These are phyloP conservation scores for Lecanoromycetidae sp. DNA, from an alignment of 2,329 filamentous ascomycete species.

Conservation along the genomic window DNA sequence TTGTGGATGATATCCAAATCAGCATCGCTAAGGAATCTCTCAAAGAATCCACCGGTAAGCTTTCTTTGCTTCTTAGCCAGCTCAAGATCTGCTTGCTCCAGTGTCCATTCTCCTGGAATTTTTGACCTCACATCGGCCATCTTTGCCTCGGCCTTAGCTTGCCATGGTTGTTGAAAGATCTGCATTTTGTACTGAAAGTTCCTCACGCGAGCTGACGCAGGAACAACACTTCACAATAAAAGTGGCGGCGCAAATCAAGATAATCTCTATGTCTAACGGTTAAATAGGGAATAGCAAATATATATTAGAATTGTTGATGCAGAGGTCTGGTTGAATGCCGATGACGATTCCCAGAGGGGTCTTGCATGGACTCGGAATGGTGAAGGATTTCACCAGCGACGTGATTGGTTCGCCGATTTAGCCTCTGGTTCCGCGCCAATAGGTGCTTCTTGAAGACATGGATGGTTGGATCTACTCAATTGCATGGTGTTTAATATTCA, in stretches of 20 bases:
- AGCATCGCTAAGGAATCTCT: slow-evolving; percentile 8
- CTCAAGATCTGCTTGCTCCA: slow-evolving; percentile 8
- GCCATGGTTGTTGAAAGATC: slow-evolving; percentile 8
- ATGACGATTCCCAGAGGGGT: neutral
- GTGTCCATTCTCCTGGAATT: slow-evolving; percentile 12
- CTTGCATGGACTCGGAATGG: neutral
- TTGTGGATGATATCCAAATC: slow-evolving; percentile 25
- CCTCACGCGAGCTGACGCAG: too few species aligned
- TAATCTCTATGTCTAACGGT: too few species aligned
- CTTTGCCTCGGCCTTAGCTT: slow-evolving; percentile 12
- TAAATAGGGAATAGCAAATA: too few species aligned
- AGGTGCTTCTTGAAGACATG: too few species aligned
- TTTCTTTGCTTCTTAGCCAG: slow-evolving; percentile 10
- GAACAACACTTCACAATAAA: too few species aligned
- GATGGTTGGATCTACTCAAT: too few species aligned
- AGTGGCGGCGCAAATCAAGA: too few species aligned
- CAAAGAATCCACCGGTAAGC: slow-evolving; percentile 14
- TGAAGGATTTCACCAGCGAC: neutral
- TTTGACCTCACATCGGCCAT: slow-evolving; percentile 11
- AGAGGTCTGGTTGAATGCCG: too few species aligned
- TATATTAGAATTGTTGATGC: too few species aligned
- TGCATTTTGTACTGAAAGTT: too few species aligned
- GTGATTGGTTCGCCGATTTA: neutral
- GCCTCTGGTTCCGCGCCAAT: neutral
- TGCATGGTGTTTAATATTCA: neutral